These are phyloP conservation scores for Aphelidium insulamus DNA, from an alignment of 371 early-diverging fungal species.

Conservation along the genomic window DNA sequence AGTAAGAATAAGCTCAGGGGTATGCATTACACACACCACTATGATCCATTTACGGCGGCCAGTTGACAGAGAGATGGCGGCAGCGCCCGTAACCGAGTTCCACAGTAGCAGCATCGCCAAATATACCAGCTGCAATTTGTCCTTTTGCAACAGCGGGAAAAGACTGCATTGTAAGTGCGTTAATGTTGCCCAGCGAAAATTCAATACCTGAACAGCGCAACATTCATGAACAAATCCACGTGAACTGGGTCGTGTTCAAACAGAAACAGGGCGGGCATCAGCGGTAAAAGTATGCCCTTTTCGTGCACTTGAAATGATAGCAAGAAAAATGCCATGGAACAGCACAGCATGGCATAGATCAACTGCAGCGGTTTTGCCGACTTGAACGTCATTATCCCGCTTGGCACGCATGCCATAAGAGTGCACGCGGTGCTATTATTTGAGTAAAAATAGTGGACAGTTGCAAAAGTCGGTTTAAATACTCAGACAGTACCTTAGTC, in stretches of 20 bases:
- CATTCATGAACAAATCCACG: constrained; percentile 38
- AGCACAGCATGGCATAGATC: constrained; percentile 40
- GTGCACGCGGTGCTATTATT: constrained; percentile 28
- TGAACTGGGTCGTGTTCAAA: constrained; percentile 16
- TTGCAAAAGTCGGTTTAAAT: neutral
- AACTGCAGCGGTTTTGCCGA: constrained; percentile 19
- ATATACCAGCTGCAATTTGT: constrained; percentile 42
- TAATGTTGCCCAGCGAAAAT: neutral
- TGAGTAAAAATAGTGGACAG: neutral
- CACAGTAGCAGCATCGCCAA: constrained; percentile 29
- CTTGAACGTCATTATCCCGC: constrained; percentile 27
- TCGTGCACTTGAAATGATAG: constrained; percentile 95
- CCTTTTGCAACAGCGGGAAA: constrained; percentile 59
- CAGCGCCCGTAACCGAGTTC: constrained; percentile 30
- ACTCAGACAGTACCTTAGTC: constrained; percentile 14
- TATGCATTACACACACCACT: neutral
- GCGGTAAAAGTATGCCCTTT: constrained; percentile 72
- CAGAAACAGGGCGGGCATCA: constrained; percentile 47
- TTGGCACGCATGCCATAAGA: constrained; percentile 36
- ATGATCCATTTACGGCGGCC: neutral
- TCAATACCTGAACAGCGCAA: constrained; percentile 53
- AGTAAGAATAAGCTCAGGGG: constrained; percentile 2
- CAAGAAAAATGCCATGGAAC: constrained; percentile 69
- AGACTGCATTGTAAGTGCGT: constrained; percentile 22
- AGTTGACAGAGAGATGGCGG: constrained; percentile 4